phyloP scores from a whole-genome alignment of 2,329 filamentous ascomycete genomes.

The Curvularia lunata region DNA sequence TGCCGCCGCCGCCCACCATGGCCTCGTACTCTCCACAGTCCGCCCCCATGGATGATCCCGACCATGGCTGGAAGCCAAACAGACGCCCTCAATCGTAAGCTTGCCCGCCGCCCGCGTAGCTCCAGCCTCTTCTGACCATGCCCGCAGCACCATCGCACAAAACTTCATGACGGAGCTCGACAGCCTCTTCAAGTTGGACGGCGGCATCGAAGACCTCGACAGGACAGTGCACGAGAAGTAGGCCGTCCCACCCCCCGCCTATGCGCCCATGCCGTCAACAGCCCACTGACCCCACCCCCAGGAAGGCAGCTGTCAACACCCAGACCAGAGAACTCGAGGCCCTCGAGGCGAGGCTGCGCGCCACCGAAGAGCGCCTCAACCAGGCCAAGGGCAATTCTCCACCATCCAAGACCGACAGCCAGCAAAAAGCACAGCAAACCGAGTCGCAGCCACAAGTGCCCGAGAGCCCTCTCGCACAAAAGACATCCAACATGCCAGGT shows the following conservation, averaged over 20 bases:
- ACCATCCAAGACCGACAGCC: constrained; percentile 40
- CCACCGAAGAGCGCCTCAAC: constrained; percentile 78
- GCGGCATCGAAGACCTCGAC: constrained; percentile 74
- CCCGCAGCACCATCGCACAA: constrained; percentile 77
- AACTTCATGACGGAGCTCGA: constrained; percentile 87
- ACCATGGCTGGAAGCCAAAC: constrained; percentile 81
- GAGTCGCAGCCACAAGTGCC: constrained; percentile 38
- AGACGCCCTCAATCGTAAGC: constrained; percentile 83
- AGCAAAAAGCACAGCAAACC: constrained; percentile 34
- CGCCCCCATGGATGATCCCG: constrained; percentile 55
- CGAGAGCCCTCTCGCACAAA: constrained; percentile 32
- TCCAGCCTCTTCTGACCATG: constrained; percentile 35
- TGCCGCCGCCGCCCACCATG: constrained; percentile 16
- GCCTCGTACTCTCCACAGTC: constrained; percentile 22
- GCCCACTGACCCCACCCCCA: constrained; percentile 50
- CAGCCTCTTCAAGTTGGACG: constrained; percentile 87
- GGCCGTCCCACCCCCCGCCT: constrained; percentile 38
- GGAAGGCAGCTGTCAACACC: constrained; percentile 77
- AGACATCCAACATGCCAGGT: constrained; percentile 38
- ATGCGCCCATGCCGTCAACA: neutral
- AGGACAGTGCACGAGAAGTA: constrained; percentile 83
- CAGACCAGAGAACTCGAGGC: constrained; percentile 82
- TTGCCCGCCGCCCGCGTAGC: constrained; percentile 32
- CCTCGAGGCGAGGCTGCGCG: constrained; percentile 81
- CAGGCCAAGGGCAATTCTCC: constrained; percentile 43